Conservation (phyloP, 2,329 filamentous ascomycete species). For the Ceratocystis papillata region DNA sequence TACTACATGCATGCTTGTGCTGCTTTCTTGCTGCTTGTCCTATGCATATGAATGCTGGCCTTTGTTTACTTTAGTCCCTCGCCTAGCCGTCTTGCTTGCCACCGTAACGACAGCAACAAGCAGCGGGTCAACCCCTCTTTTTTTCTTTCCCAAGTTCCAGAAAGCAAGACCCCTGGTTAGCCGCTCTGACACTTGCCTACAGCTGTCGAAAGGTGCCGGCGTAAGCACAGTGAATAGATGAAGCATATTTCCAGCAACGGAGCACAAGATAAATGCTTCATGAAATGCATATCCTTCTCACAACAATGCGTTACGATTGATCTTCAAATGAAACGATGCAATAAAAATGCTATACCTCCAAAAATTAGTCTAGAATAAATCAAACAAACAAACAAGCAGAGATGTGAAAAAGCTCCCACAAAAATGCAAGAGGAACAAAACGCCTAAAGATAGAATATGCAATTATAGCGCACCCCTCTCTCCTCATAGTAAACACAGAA, state of each 20-base stretch:
- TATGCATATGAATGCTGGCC: background rate
- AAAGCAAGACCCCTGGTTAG: background rate
- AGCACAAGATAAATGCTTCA: too few species aligned
- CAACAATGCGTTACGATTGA: background rate
- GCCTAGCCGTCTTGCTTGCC: background rate
- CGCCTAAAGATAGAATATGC: background rate
- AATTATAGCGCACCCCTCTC: background rate
- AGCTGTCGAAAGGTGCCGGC: background rate
- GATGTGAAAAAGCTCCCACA: background rate
- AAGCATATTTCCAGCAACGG: background rate
- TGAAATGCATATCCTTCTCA: too few species aligned
- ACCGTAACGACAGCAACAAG: conserved; percentile 9
- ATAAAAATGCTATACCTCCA: conserved; percentile 9
- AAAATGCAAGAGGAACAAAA: background rate
- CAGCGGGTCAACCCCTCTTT: background rate
- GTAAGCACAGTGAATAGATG: background rate
- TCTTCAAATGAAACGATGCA: background rate
- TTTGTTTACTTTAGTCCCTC: conserved; percentile 8
- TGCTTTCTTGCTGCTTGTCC: background rate
- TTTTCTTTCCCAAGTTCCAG: background rate
- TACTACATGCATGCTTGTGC: background rate
- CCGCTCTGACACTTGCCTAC: background rate
- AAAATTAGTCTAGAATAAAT: conserved; percentile 5
- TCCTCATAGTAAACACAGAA: background rate
- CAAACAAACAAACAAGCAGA: background rate